These are phyloP conservation scores for Parathielavia hyrcaniae DNA, from an alignment of 495 filamentous ascomycete species.

Conservation along the genomic window DNA sequence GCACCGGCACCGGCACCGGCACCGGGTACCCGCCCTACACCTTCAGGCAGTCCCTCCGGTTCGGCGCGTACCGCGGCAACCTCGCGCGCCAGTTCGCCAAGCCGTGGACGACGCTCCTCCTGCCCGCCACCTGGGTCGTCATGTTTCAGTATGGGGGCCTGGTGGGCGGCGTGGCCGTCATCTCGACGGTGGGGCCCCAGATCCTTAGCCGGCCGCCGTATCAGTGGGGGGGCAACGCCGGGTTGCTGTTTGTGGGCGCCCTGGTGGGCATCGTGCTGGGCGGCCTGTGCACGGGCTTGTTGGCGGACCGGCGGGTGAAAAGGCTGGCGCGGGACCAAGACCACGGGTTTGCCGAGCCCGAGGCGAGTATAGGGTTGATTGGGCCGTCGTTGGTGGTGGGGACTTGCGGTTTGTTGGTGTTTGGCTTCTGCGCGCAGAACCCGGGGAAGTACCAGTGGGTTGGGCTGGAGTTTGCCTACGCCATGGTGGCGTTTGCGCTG, in stretches of 20 bases:
- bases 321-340: slow-evolving; percentile 13
- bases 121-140: slow-evolving; percentile 27
- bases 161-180: slow-evolving; percentile 24
- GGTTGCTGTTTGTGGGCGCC: slow-evolving; percentile 27
- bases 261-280: slow-evolving; percentile 27
- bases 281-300: slow-evolving; percentile 11
- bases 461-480: slow-evolving; percentile 29
- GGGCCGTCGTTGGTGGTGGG: slow-evolving; percentile 25
- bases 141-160: slow-evolving; percentile 30
- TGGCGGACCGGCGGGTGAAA: slow-evolving; percentile 22
- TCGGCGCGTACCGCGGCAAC: slow-evolving; percentile 20
- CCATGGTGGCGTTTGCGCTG: slow-evolving; percentile 31
- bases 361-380: slow-evolving; percentile 25
- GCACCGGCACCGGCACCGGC: neutral
- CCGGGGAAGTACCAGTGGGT: slow-evolving; percentile 23
- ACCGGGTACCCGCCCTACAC: slow-evolving; percentile 19
- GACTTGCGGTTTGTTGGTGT: slow-evolving; percentile 28
- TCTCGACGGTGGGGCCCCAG: slow-evolving; percentile 28
- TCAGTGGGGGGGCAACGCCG: slow-evolving; percentile 23
- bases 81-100: slow-evolving; percentile 23
- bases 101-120: slow-evolving; percentile 26
- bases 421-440: slow-evolving; percentile 31
- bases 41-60: slow-evolving; percentile 19
- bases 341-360: slow-evolving; percentile 28
- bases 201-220: slow-evolving; percentile 24